A percentile compares a stretch with the other conserved stretches of the same genome.
Conservation (phyloP, 2,329 filamentous ascomycete species). For the Zymoseptoria passerinii region DNA sequence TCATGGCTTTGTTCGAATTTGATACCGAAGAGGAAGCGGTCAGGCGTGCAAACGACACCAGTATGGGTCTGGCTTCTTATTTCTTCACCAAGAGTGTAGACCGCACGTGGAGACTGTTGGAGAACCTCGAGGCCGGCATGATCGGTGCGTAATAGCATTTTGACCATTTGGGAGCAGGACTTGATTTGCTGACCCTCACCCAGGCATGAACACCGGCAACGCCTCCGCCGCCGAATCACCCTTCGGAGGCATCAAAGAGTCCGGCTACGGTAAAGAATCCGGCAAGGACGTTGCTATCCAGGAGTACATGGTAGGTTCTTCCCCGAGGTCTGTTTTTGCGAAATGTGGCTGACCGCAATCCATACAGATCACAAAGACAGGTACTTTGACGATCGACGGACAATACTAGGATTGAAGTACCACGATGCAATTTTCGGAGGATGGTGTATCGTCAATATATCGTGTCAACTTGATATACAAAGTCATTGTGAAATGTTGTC, state of each 20-base stretch:
- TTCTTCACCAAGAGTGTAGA: slow-evolving; percentile 54
- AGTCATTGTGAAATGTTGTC: too few species aligned
- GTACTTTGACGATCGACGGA: slow-evolving; percentile 52
- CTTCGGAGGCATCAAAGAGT: slow-evolving; percentile 61
- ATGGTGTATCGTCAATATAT: too few species aligned
- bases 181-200: not conserved
- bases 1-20: slow-evolving; percentile 56
- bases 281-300: slow-evolving; percentile 58
- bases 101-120: slow-evolving; percentile 56
- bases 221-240: slow-evolving; percentile 58
- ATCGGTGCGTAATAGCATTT: slow-evolving; percentile 46
- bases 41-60: slow-evolving; percentile 50
- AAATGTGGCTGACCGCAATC: not conserved
- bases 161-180: not conserved
- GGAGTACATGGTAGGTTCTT: slow-evolving; percentile 41
- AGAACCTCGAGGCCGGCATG: slow-evolving; percentile 62
- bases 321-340: slow-evolving; percentile 19
- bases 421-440: too few species aligned
- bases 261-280: slow-evolving; percentile 59
- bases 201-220: slow-evolving; percentile 41
- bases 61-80: slow-evolving; percentile 58
- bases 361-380: slow-evolving; percentile 51
- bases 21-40: slow-evolving; percentile 59
- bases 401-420: slow-evolving; percentile 36
- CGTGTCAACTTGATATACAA: too few species aligned